Conservation (phyloP, 345 rosid species). For the Populus pruinosa region DNA sequence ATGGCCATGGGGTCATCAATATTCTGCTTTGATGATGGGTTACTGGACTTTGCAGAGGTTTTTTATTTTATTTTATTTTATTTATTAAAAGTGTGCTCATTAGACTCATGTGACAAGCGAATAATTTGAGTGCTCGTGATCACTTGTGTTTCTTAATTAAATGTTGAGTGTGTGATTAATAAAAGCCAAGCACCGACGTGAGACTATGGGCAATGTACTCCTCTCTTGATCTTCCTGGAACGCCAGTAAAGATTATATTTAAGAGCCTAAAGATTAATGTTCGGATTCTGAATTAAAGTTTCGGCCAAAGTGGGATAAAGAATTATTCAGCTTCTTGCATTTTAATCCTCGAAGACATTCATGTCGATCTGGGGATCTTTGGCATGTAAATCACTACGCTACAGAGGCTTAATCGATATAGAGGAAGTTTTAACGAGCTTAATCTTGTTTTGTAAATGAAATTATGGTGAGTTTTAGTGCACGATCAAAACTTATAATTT, state of each 20-base stretch:
- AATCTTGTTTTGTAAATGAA: too few relatives aligned
- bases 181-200: not conserved
- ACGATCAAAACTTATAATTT: too few relatives aligned
- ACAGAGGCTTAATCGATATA: too few relatives aligned
- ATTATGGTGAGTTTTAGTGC: too few relatives aligned
- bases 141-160: not conserved
- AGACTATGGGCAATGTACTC: too few relatives aligned
- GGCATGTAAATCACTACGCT: too few relatives aligned
- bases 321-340: too few relatives aligned
- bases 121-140: not conserved
- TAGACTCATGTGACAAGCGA: conserved; percentile 39
- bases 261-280: too few relatives aligned
- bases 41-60: not conserved
- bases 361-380: too few relatives aligned
- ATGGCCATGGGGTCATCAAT: not conserved
- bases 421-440: too few relatives aligned
- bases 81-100: conserved; percentile 39
- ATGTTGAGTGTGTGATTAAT: not conserved
- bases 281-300: not conserved
- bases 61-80: not conserved
- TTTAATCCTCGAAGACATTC: too few relatives aligned
- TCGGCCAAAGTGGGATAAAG: not conserved
- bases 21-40: conserved; percentile 7
- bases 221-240: not conserved
- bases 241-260: not conserved